Evolutionary conservation across 1,139 yeast genomes (phyloP).

Genomic region (Nakaseomyces glabratus): DNA sequence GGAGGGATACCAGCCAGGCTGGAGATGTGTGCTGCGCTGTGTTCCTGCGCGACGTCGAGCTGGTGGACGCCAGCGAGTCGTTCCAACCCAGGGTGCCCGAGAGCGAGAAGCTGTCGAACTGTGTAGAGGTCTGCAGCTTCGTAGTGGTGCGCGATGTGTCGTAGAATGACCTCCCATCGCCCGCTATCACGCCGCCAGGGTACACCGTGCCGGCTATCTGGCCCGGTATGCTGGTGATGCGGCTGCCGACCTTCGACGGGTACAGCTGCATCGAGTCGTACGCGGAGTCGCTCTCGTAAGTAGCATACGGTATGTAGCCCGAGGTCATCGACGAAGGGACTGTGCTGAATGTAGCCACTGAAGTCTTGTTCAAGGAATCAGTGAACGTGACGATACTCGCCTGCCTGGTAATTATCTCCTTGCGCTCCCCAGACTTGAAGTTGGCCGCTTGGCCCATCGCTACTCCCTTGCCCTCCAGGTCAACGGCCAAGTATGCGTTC

Average conservation of each 20-base stretch:
- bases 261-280: conserved; percentile 29
- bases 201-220: conserved; percentile 25
- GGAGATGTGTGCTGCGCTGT: not conserved
- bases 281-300: conserved; percentile 30
- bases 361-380: conserved; percentile 1
- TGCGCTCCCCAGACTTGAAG: conserved; percentile 1
- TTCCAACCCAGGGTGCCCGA: conserved; percentile 10
- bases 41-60: not conserved
- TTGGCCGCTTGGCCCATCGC: conserved; percentile 45
- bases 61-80: not conserved
- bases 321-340: conserved; percentile 32
- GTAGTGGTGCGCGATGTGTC: conserved; percentile 21
- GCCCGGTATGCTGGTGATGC: conserved; percentile 18
- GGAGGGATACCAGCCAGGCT: not conserved
- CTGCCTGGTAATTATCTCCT: conserved; percentile 1
- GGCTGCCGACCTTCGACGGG: conserved; percentile 14
- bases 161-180: conserved; percentile 24
- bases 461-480: conserved; percentile 47
- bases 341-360: conserved; percentile 8
- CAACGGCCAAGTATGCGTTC: conserved; percentile 55
- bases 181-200: conserved; percentile 26
- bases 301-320: conserved; percentile 44
- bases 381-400: not conserved
- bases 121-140: conserved; percentile 11
- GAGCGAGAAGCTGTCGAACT: conserved; percentile 10